Base-by-base conservation (phyloP, 306 rosid species). In the Rubus idaeus region DNA sequence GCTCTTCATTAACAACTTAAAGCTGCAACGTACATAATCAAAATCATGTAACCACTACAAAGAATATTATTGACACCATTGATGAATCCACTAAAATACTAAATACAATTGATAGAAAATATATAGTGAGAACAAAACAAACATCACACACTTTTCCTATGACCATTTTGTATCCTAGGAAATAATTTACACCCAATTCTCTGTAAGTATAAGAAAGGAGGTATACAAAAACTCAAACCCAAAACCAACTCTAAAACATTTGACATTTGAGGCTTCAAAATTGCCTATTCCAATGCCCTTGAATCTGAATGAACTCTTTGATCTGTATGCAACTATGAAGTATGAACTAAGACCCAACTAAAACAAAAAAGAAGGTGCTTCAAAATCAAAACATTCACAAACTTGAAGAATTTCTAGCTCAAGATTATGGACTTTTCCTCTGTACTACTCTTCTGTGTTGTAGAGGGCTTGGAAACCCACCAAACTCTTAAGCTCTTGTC, bases 401-500 rank as follows among this genome's bases (percentile, higher is more conserved):
- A 64, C 68, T 52, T 20, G 45, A 74, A 68, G 70, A 30, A 14
- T 70, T 83, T 52, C 73, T 77, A 80, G 56, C 51, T 75, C 37
- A 41, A 50, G 16, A 67, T 58, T 60, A 84, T 68, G 60, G 84
- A 81, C 46, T 84, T 73, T 2, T 66, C 70, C 70, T 76, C 26
- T 41, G 52, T 30, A 66, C 52, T 30, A 66, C 52, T 64, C 75
- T 42, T 64, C 75, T 60, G 65, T 69, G 41, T 66, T 68, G 46
- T 17, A 47, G 75, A 79, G 76, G 81, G 64, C 80, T 64, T 85
- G 7, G 97, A 83, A 86, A 95, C 98, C 98, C 98, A 95, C 98
- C 98, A 95, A 82, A 88, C 97, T 67, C 98, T 90, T 52, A 95
- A 83, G 80, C 91, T 95, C 81, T 73, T 92, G 30, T 95, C 98